phyloP scores from a whole-genome alignment of 1,284 basidiomycete genomes.

The Testicularia cyperi region DNA sequence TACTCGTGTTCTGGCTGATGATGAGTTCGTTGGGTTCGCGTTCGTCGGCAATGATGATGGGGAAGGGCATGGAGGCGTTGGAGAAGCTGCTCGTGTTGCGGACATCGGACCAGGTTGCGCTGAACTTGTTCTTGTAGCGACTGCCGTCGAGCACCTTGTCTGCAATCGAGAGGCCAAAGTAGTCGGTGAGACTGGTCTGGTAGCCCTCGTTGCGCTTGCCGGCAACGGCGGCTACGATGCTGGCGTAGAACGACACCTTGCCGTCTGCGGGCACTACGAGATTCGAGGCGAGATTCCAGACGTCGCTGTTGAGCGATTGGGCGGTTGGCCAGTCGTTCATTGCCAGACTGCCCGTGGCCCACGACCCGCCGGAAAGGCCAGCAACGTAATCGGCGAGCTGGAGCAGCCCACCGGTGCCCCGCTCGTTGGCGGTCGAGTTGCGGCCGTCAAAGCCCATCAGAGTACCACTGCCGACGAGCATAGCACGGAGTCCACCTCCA shows the following conservation, averaged over 20 bases:
- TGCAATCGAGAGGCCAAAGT: conserved; percentile 54
- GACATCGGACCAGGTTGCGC: conserved; percentile 48
- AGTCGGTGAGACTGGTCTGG: conserved; percentile 49
- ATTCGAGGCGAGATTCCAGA: conserved; percentile 63
- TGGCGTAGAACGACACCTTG: conserved; percentile 62
- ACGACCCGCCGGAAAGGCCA: conserved; percentile 56
- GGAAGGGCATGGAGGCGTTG: conserved; percentile 47
- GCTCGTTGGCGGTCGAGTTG: conserved; percentile 47
- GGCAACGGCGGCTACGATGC: conserved; percentile 47
- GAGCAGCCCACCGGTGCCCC: conserved; percentile 54
- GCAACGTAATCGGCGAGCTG: conserved; percentile 56
- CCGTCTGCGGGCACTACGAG: conserved; percentile 61
- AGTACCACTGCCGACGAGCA: conserved; percentile 59
- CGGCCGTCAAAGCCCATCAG: conserved; percentile 50
- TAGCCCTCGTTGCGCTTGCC: conserved; percentile 42
- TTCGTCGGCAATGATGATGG: conserved; percentile 64
- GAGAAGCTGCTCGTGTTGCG: conserved; percentile 43
- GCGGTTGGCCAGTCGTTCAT: conserved; percentile 55
- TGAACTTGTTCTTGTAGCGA: conserved; percentile 45
- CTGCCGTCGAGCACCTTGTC: conserved; percentile 51
- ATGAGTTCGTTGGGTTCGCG: conserved; percentile 62
- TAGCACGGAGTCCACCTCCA: conserved; percentile 64
- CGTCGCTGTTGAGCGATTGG: conserved; percentile 40
- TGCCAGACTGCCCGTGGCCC: conserved; percentile 45
- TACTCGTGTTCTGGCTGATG: conserved; percentile 61